Base-by-base conservation (phyloP, 495 filamentous ascomycete species). In the Trypethelium eluteriae region DNA sequence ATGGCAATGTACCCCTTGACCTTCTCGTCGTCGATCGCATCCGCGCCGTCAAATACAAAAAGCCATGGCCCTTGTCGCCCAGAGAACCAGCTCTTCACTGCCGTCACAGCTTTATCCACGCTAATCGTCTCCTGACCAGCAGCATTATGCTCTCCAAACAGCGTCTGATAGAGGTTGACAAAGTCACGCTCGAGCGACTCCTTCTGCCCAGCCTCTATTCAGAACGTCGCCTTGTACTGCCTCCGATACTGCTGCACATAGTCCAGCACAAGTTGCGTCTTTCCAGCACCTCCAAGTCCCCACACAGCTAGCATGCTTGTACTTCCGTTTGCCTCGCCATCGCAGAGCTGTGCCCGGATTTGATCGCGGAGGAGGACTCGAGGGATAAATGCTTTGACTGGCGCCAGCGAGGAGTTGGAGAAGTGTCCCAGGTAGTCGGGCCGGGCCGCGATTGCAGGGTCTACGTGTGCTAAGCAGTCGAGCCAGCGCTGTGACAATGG, bases 261-360 rank as follows among this genome's bases (percentile, higher is more conserved):
- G 56, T 57, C 34, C 10, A 72, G 68, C 1, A 68, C 66, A 16
- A 74, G 68, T 64, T 74, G 72, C 18, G 70, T 59, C 59, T 74
- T 74, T 4, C 70, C 72, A 32, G 66, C 62, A 12, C 72, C 72
- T 32, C 72, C 72, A 3, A 72, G 64, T 47, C 72, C 72, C 38
- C 66, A 68, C 10, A 72, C 70, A 10, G 65, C 67, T 34, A 69
- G 2, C 10, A 34, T 53, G 3, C 39, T 38, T 18, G 67, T 14
- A 38, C 34, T 53, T 53, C 49, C 25, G 25, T 53, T 53, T 53
- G n/a, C 49, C 49, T 18, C 38, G n/a, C 44, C 18, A 46, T 61
- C 39, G n/a, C 16, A 7, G 3, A 36, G 62, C 47, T 68, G 62
- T 18, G 39, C 46, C 16, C 18, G 39, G 1, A 61, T 46, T 2